phyloP scores from a whole-genome alignment of 2,329 filamentous ascomycete genomes.

The Coniochaeta sp. region DNA sequence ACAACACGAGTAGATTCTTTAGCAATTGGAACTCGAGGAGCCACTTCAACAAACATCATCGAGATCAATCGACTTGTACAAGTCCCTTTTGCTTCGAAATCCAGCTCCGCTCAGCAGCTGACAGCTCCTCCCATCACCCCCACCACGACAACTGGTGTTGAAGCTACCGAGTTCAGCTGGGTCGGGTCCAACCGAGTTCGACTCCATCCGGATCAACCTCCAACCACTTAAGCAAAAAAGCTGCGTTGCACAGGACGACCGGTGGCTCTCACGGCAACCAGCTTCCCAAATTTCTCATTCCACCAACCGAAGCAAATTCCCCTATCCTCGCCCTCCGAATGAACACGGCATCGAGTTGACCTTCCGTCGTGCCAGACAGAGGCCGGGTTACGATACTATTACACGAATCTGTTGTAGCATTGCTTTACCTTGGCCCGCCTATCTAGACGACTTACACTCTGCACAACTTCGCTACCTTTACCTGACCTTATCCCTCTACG shows the following conservation, averaged over 20 bases:
- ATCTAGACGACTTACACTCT: not conserved
- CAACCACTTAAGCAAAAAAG: slow-evolving; percentile 1
- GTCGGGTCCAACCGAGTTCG: not conserved
- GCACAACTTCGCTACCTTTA: not conserved
- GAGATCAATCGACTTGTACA: not conserved
- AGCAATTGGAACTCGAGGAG: not conserved
- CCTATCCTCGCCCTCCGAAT: not conserved
- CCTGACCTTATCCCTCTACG: not conserved
- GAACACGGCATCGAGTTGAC: slow-evolving; percentile 1
- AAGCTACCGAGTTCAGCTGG: not conserved
- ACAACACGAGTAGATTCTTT: not conserved
- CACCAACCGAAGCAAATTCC: not conserved
- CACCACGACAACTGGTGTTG: not conserved
- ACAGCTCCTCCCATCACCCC: not conserved
- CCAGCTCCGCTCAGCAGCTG: not conserved
- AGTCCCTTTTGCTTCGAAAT: not conserved
- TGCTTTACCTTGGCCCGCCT: not conserved
- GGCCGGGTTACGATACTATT: not conserved
- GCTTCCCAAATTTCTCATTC: not conserved
- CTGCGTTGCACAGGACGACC: slow-evolving; percentile 3
- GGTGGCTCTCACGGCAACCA: not conserved
- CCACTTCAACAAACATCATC: not conserved
- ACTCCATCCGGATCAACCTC: slow-evolving; percentile 1
- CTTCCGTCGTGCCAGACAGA: not conserved
- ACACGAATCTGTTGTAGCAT: not conserved